Base-by-base conservation (phyloP, 2,329 filamentous ascomycete species). In the Cladophialophora exuberans region DNA sequence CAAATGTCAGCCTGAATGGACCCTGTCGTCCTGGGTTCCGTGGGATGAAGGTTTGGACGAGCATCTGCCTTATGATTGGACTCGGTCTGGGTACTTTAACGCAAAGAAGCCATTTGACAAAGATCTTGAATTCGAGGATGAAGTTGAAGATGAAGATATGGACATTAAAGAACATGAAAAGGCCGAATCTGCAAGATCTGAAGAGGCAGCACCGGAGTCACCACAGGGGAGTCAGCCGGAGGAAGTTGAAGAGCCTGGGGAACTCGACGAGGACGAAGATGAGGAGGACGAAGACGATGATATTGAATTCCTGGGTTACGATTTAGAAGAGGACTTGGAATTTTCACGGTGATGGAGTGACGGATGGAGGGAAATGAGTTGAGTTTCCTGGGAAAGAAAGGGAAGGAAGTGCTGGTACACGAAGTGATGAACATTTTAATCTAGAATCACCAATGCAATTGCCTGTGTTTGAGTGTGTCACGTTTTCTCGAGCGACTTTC, bases 1-100 rank as follows among this genome's bases (percentile, higher is more conserved):
- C 38, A 64, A 67, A 30, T 67, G 63, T 44, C 39, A 62, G 17
- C 38, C 50, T 1, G 48, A 52, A 18, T 57, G 55, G 55, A 49
- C 20, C 13, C 49, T 41, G 17, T 52, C 55, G 17, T 53, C 55
- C 1, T 57, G 55, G 55, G 55, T 43, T 2, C 42, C 26, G 26
- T 57, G 55, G 55, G 50, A 57, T 36, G 35, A 54, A 20, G 55
- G 44, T 10, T 31, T 26, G 9, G 30, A 41, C 13, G 43, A 54
- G 5, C 52, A 44, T 18, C 22, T 42, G 7, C 44, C 52, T 6
- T 54, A 48, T n/a, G 44, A 54, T 22, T 54, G 52, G 52, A 41
- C 52, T 18, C 17, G 26, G n/a, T 54, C 52, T 11, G 52, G 52
- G 26, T 54, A 54, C 31, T 54, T 54, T 28, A 54, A 54, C 15